Evolutionary conservation across 305 asterid species (phyloP).

Genomic region (Fraxinus nigra): DNA sequence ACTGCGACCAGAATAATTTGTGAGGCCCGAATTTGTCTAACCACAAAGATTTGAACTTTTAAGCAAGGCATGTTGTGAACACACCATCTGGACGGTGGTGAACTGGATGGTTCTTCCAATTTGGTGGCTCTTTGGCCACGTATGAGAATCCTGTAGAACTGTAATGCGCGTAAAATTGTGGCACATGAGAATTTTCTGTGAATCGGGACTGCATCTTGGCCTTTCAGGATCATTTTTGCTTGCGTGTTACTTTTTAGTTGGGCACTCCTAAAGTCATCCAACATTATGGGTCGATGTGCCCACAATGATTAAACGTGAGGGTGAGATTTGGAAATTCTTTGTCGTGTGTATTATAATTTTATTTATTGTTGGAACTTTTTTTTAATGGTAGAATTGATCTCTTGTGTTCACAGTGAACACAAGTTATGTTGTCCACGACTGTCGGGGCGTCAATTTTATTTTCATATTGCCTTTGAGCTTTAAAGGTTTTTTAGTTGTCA

Average conservation of each 20-base stretch:
- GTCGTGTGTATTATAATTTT: too few species aligned
- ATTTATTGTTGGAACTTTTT: too few species aligned
- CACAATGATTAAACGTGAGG: not conserved
- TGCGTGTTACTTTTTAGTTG: not conserved
- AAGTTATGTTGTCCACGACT: too few species aligned
- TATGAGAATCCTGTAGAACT: not conserved
- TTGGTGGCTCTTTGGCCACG: constrained; percentile 9
- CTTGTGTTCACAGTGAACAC: too few species aligned
- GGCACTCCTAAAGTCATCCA: not conserved
- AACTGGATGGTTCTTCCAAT: constrained; percentile 12
- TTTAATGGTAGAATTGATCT: too few species aligned
- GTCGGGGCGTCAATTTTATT: too few species aligned
- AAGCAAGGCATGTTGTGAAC: not conserved
- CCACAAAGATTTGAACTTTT: constrained; percentile 23
- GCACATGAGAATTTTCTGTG: not conserved
- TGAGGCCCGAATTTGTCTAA: constrained; percentile 53
- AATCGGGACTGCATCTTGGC: not conserved
- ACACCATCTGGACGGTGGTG: not conserved
- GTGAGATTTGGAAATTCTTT: not conserved
- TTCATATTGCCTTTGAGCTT: too few species aligned
- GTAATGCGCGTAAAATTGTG: not conserved
- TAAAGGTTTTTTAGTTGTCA: not conserved
- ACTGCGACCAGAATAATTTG: constrained; percentile 42
- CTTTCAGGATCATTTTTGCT: not conserved
- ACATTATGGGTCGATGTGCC: not conserved